These are phyloP conservation scores for Boletus patriciae DNA, from an alignment of 768 basidiomycete genomes.

Conservation along the genomic window DNA sequence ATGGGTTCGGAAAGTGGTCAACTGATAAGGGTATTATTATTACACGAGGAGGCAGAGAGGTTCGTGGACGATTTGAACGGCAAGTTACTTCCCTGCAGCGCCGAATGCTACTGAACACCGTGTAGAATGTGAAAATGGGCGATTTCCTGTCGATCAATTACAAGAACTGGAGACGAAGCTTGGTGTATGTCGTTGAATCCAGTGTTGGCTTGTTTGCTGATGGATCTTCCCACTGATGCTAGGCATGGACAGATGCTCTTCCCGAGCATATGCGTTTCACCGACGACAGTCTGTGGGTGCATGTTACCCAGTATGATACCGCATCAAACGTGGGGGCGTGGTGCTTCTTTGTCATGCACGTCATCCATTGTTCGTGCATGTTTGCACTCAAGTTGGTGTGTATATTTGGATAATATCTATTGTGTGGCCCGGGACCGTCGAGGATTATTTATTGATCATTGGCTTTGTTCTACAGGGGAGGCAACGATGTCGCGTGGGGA, in stretches of 20 bases:
- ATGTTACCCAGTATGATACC: slow-evolving; percentile 77
- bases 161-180: slow-evolving; percentile 50
- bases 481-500: slow-evolving; percentile 32
- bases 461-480: slow-evolving; percentile 24
- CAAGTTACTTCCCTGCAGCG: slow-evolving; percentile 25
- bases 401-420: slow-evolving; percentile 15
- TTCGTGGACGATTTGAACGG: slow-evolving; percentile 54
- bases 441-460: not conserved
- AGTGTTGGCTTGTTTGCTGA: slow-evolving; percentile 3
- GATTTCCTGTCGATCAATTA: slow-evolving; percentile 34
- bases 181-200: slow-evolving; percentile 19
- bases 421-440: not conserved
- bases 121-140: slow-evolving; percentile 28
- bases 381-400: slow-evolving; percentile 65
- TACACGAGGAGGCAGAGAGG: slow-evolving; percentile 62
- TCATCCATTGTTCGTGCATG: slow-evolving; percentile 65
- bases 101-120: slow-evolving; percentile 25
- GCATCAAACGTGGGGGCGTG: slow-evolving; percentile 76
- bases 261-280: slow-evolving; percentile 71
- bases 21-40: slow-evolving; percentile 64
- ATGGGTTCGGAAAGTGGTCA: slow-evolving; percentile 63
- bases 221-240: slow-evolving; percentile 6
- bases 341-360: slow-evolving; percentile 78
- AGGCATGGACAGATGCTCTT: slow-evolving; percentile 69
- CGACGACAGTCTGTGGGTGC: slow-evolving; percentile 64